Conservation (phyloP, 306 rosid genomes). For the Hippophae rhamnoides region DNA sequence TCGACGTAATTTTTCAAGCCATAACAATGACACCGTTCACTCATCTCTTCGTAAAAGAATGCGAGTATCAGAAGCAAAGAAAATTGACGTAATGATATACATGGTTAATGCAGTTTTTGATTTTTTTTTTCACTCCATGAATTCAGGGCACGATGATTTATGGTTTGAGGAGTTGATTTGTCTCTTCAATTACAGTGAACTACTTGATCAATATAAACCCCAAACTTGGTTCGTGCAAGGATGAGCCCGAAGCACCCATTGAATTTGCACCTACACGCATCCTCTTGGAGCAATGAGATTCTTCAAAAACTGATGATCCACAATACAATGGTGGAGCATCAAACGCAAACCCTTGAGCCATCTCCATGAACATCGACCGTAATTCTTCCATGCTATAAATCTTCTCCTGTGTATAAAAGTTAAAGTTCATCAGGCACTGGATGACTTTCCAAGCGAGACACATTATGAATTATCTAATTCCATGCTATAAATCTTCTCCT, state of each 20-base stretch:
- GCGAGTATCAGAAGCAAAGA: too few species aligned
- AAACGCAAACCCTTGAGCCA: conserved; percentile 44
- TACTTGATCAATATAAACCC: conserved; percentile 18
- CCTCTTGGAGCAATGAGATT: conserved; percentile 31
- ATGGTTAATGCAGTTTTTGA: too few species aligned
- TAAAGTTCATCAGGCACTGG: too few species aligned
- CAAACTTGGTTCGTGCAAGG: conserved; percentile 12
- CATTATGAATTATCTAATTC: too few species aligned
- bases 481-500: too few species aligned
- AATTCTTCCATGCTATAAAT: conserved; percentile 46
- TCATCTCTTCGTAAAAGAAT: too few species aligned
- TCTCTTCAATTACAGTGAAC: conserved; percentile 8
- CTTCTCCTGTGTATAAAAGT: conserved; percentile 27
- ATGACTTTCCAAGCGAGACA: too few species aligned
- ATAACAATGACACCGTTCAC: too few species aligned
- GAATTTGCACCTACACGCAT: conserved; percentile 22
- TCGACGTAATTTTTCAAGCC: too few species aligned
- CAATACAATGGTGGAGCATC: conserved; percentile 17
- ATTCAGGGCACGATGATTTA: too few species aligned
- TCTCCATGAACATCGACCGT: conserved; percentile 52
- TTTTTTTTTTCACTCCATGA: too few species aligned
- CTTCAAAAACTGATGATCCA: conserved; percentile 23
- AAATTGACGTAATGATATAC: too few species aligned
- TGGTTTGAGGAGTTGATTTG: not conserved
- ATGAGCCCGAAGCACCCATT: conserved; percentile 12